Base-by-base conservation (phyloP, 164 flowering plant species). In the Vitis amurensis region DNA sequence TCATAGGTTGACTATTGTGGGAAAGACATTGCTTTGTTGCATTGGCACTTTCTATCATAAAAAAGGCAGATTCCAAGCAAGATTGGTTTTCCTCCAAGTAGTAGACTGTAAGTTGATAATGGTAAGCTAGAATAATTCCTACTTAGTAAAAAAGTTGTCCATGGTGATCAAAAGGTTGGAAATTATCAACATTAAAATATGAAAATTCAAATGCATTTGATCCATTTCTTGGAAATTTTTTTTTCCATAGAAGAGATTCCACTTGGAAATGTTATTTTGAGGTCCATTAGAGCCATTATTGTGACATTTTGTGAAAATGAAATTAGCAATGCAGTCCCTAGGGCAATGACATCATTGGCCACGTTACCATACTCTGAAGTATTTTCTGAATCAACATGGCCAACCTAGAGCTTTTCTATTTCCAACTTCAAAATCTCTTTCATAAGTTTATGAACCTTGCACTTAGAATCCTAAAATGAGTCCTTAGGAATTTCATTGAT, bases 401-500 rank as follows among this genome's bases (percentile, higher is more conserved):
- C 77, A 55, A 79, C 74, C 82, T 19, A 0, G 23, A 19, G 84
- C 82, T 88, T 90, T 76, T 93, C 97, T 70, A 95, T 87, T 83
- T 91, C 97, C 83, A 95, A 75, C 74, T 83, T 82, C 69, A 95
- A 68, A 68, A 83, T 78, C 71, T 98, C 98, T 77, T 88, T 93
- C 52, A 95, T 97, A 51, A 96, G 98, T 82, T 95, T 95, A 79
- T 93, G 99, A 76, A 95, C 81, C 82, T 93, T 95, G 52, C 92
- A 84, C 70, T 95, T 95, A 30, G 99, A 98, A 81, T 95, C 99
- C 98, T 95, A 72, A 19, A 71, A 31, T 19, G 23, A 19, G 23
- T 19, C 23, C 23, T 19, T 19, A 19, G 23, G 23, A 19, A 19
- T 19, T 19, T 19, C 23, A 19, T 19, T 19, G 23, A 19, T 19